A percentile compares a stretch with the other conserved stretches of the same genome.
Conservation (phyloP, 2,329 filamentous ascomycete genomes). For the Aspergillus fructus region DNA sequence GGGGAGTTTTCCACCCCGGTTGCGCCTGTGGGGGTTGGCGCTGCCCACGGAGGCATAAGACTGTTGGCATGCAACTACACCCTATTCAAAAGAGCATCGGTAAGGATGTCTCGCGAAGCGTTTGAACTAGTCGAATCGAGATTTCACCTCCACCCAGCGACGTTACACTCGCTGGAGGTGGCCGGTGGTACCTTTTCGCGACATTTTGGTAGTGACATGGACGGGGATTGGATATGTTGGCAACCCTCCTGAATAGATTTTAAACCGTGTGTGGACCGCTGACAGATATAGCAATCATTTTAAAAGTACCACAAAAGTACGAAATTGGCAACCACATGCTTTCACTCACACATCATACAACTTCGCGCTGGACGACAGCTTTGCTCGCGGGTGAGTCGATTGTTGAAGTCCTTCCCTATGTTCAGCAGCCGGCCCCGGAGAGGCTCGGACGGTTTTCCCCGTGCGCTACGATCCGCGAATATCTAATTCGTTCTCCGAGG, state of each 20-base stretch:
- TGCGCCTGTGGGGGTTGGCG: not conserved
- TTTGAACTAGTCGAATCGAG: not conserved
- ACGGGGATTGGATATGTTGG: too few relatives aligned
- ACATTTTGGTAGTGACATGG: not conserved
- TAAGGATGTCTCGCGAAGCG: not conserved
- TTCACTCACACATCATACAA: constrained; percentile 2
- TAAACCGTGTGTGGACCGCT: not conserved
- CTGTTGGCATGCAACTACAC: constrained; percentile 2
- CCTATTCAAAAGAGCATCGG: not conserved
- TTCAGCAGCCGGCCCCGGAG: not conserved
- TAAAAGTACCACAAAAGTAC: constrained; percentile 8
- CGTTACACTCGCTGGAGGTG: not conserved
- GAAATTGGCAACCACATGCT: constrained; percentile 9
- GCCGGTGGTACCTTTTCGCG: not conserved
- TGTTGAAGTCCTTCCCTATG: not conserved
- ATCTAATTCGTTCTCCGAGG: not conserved
- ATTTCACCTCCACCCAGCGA: not conserved
- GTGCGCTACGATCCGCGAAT: not conserved
- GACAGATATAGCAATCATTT: not conserved
- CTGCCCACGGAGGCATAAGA: not conserved
- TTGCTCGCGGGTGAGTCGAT: constrained; percentile 1
- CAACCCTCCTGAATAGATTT: too few relatives aligned
- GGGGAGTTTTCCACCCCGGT: not conserved
- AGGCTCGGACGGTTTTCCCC: not conserved
- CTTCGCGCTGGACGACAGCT: not conserved